phyloP scores from a whole-genome alignment of 306 rosid genomes.

The Purshia tridentata region DNA sequence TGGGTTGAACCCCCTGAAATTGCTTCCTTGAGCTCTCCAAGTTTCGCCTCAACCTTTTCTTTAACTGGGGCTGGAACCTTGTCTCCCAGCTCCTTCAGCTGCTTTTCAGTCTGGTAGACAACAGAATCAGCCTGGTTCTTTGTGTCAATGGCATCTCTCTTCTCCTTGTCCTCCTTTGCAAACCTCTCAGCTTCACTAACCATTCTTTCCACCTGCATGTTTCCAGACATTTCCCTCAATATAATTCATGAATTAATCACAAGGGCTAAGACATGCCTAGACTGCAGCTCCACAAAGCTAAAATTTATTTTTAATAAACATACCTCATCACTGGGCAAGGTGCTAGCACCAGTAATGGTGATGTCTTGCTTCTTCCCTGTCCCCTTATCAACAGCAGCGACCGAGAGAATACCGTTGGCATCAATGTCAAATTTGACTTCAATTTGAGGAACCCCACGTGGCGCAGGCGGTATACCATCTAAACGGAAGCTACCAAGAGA shows the following conservation, averaged over 20 bases:
- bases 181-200: conserved; percentile 77
- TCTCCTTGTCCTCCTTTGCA: conserved; percentile 85
- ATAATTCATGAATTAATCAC: background rate
- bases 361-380: conserved; percentile 91
- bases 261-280: background rate
- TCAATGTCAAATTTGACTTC: conserved; percentile 94
- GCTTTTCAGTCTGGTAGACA: conserved; percentile 93
- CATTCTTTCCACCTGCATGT: conserved; percentile 75
- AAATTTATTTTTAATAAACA: background rate
- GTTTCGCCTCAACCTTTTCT: conserved; percentile 86
- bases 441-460: conserved; percentile 91
- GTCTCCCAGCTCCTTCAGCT: conserved; percentile 86
- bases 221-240: conserved; percentile 4
- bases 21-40: conserved; percentile 80
- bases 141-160: conserved; percentile 87
- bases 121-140: conserved; percentile 95
- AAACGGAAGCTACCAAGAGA: conserved; percentile 92
- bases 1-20: conserved; percentile 76
- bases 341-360: conserved; percentile 92
- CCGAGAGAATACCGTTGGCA: conserved; percentile 87
- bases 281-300: background rate
- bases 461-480: conserved; percentile 93
- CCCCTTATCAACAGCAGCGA: conserved; percentile 83
- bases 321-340: conserved; percentile 91
- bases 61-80: conserved; percentile 89